A percentile compares a stretch with the other conserved stretches of the same genome.
phyloP scores from a whole-genome alignment of 2,329 filamentous ascomycete species.

The Colletotrichum sp. region DNA sequence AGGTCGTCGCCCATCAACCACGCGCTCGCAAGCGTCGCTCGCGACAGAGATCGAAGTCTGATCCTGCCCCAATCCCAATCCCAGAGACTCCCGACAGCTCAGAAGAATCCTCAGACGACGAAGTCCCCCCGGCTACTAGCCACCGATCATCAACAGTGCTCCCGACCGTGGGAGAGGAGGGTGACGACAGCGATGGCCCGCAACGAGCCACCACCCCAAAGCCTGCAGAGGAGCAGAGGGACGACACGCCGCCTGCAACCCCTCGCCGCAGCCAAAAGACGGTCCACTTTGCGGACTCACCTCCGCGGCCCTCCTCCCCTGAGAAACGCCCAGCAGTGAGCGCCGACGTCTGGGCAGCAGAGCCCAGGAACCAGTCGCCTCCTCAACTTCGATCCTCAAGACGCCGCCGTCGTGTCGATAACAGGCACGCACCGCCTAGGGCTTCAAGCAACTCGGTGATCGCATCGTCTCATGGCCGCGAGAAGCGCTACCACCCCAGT shows the following conservation, averaged over 20 bases:
- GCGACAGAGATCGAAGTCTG: not conserved
- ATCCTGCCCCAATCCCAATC: not conserved
- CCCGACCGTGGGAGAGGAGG: not conserved
- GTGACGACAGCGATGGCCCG: not conserved
- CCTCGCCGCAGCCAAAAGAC: slow-evolving; percentile 19
- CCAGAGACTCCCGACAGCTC: not conserved
- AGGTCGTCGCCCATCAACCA: not conserved
- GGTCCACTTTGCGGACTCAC: slow-evolving; percentile 16
- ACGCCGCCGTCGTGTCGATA: slow-evolving; percentile 1
- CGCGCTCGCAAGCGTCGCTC: slow-evolving; percentile 7
- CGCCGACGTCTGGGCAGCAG: not conserved
- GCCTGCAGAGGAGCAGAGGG: not conserved
- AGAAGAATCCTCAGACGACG: not conserved
- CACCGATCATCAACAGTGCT: not conserved
- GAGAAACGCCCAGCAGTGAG: not conserved
- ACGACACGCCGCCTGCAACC: not conserved
- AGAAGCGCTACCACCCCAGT: slow-evolving; percentile 4
- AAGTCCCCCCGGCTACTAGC: not conserved
- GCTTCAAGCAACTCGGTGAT: not conserved
- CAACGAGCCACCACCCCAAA: not conserved
- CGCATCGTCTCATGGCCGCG: not conserved
- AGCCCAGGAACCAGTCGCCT: not conserved
- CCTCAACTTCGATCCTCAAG: not conserved
- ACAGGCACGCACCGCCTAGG: not conserved
- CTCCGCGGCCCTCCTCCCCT: not conserved